A percentile compares a stretch with the other conserved stretches of the same genome.
Conservation (phyloP, 768 basidiomycete genomes). For the Agaricus blazei region DNA sequence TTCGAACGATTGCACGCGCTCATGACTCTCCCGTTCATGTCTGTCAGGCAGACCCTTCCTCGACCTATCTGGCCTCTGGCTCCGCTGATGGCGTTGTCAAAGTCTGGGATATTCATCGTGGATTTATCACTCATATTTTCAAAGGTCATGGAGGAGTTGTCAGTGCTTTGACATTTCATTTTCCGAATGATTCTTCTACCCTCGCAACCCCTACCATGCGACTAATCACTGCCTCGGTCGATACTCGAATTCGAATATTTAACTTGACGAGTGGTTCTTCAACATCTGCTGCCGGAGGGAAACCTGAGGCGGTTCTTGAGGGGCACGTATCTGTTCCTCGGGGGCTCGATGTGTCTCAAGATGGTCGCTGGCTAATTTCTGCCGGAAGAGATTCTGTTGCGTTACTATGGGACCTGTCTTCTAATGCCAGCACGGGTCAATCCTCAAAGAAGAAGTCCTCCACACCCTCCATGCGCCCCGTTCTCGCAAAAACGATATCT, state of each 20-base stretch:
- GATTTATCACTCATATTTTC: conserved; percentile 91
- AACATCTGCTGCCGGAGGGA: conserved; percentile 47
- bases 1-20: conserved; percentile 73
- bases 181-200: conserved; percentile 55
- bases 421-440: conserved; percentile 23
- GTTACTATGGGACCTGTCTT: conserved; percentile 82
- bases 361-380: conserved; percentile 87
- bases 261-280: conserved; percentile 69
- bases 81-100: conserved; percentile 96
- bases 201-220: conserved; percentile 57
- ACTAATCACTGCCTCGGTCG: conserved; percentile 87
- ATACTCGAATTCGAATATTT: conserved; percentile 89
- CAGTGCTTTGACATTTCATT: conserved; percentile 84
- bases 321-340: conserved; percentile 95
- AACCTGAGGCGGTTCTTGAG: conserved; percentile 80
- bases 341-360: conserved; percentile 77
- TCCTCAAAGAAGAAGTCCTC: conserved; percentile 33
- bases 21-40: conserved; percentile 95
- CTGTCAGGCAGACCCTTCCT: conserved; percentile 78
- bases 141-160: conserved; percentile 98
- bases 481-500: conserved; percentile 73
- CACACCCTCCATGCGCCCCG: conserved; percentile 35
- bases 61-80: conserved; percentile 89
- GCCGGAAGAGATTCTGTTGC: conserved; percentile 93
- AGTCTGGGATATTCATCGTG: conserved; percentile 88